Evolutionary conservation across 1,284 basidiomycete genomes (phyloP), one percentile per base, ranked within the genome.

Genomic region (Marasmius tenuissimus): DNA sequence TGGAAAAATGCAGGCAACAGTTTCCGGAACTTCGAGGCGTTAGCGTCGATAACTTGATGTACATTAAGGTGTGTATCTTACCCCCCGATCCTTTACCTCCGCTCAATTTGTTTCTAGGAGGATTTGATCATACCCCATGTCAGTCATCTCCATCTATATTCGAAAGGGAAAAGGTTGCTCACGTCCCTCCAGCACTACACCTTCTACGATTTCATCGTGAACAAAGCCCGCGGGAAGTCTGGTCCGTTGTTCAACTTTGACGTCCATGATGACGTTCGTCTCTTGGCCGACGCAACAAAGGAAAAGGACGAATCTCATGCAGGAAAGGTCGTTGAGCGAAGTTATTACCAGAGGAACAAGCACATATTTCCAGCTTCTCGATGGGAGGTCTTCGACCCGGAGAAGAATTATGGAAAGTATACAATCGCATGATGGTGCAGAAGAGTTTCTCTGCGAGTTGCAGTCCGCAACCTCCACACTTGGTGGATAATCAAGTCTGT

Each of bases 261-360:
- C 74, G 97, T 98, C 7, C 97, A 99, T 75, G 97, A 99, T 72
- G 97, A 99, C 72, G 92, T 99, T 10, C 92, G 97, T 4, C 75
- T 99, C 65, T 81, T 98, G n/a, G 89, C 93, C 16, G 97, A 99
- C 72, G 97, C 97, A 0, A 94, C 94, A 0, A 87, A 92, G 63
- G 97, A 99, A 76, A 99, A 98, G 77, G 96, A 99, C 71, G 97
- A 99, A 78, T 96, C 94, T 8, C 97, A 99, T 71, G 97, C 97
- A 0, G 97, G 97, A 1, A 99, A 99, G 73, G 97, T 99, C 3
- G 97, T 99, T 10, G 95, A 98, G 74, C 80, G 97, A 63, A 92
- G 91, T 63, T 99, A 93, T 85, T 98, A 99, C 73, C 93, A 96
- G 70, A 84, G 96, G 52, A 96, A 96, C 73, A 98, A 98, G 69